Percentiles rank a stretch among this genome's conserved stretches.
These are phyloP conservation scores for Vigna trinervia DNA, from an alignment of 306 rosid genomes.

Conservation along the genomic window DNA sequence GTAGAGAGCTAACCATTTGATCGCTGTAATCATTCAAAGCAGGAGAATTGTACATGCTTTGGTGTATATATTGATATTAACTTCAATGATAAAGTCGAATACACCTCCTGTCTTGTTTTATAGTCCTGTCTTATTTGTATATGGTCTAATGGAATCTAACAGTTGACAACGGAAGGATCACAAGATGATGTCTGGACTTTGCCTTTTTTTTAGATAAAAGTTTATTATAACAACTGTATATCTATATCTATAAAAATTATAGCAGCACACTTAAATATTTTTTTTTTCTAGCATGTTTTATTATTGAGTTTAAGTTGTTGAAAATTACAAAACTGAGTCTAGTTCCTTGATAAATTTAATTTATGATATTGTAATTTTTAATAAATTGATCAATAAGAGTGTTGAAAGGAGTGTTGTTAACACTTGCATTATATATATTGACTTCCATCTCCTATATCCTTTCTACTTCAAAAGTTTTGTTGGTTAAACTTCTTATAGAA, in stretches of 20 bases:
- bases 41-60: slow-evolving; percentile 57
- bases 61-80: slow-evolving; percentile 49
- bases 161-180: slow-evolving; percentile 15
- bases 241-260: not conserved
- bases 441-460: not conserved
- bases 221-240: not conserved
- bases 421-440: not conserved
- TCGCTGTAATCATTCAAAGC: slow-evolving; percentile 51
- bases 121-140: slow-evolving; percentile 21
- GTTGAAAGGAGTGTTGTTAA: not conserved
- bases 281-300: not conserved
- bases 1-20: slow-evolving; percentile 71
- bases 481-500: too few relatives aligned
- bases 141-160: slow-evolving; percentile 26
- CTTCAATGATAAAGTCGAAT: slow-evolving; percentile 20
- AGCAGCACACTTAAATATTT: not conserved
- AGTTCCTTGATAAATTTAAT: not conserved
- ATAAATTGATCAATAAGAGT: not conserved
- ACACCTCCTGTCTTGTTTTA: slow-evolving; percentile 38
- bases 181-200: not conserved
- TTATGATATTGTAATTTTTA: not conserved
- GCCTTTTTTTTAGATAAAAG: not conserved
- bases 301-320: not conserved
- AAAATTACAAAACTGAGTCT: not conserved
- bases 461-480: too few relatives aligned